Percentiles rank a stretch among this genome's conserved stretches.
Conservation (phyloP, 225 moss, liverwort and hornwort genomes). For the Thuidium tamariscinum region DNA sequence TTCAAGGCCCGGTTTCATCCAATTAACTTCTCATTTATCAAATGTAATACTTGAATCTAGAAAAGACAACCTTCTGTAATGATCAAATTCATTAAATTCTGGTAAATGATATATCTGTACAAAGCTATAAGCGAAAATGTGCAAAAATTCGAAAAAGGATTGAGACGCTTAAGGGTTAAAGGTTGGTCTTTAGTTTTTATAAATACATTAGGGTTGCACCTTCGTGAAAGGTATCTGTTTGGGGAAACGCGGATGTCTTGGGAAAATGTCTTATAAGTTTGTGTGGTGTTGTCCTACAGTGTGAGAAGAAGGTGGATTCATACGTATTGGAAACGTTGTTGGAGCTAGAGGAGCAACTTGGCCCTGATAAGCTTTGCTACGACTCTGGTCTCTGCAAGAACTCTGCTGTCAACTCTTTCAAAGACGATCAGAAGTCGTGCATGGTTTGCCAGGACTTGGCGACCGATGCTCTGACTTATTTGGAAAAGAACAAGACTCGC, state of each 20-base stretch:
- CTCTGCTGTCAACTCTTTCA: not conserved
- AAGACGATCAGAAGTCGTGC: conserved; percentile 26
- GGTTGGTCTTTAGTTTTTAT: not conserved
- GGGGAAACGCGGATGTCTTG: not conserved
- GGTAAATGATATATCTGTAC: too few species aligned
- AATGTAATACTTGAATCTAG: too few species aligned
- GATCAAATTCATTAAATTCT: too few species aligned
- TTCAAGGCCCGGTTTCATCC: too few species aligned
- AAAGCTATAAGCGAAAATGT: too few species aligned
- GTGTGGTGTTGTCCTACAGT: not conserved
- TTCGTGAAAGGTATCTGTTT: not conserved
- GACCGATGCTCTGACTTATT: conserved; percentile 30
- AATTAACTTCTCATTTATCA: too few species aligned
- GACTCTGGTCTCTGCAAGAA: conserved; percentile 27
- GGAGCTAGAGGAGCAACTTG: conserved; percentile 15
- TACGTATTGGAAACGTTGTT: conserved; percentile 18
- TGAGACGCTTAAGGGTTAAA: too few species aligned
- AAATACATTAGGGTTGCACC: not conserved
- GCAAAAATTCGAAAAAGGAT: too few species aligned
- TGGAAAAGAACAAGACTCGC: conserved; percentile 33
- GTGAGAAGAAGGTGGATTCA: conserved; percentile 14
- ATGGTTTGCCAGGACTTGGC: conserved; percentile 40
- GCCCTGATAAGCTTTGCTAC: conserved; percentile 33
- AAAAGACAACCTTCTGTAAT: too few species aligned
- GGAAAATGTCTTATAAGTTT: not conserved